A percentile compares a stretch with the other conserved stretches of the same genome.
Evolutionary conservation across 306 rosid genomes (phyloP).

Genomic region (Trifolium pratense): DNA sequence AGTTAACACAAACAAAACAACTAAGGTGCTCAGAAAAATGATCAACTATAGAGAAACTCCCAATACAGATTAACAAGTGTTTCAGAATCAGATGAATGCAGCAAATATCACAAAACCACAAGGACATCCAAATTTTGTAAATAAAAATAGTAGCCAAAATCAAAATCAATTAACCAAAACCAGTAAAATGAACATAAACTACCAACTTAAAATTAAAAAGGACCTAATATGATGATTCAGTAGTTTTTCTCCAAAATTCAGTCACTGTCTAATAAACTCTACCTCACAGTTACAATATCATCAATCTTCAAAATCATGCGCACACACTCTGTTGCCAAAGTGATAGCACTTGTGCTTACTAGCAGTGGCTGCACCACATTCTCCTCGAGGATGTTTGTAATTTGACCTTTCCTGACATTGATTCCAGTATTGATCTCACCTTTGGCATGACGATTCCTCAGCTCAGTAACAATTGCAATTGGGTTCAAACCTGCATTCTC

Average conservation of each 20-base stretch:
- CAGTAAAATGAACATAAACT: constrained; percentile 38
- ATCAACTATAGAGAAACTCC: constrained; percentile 29
- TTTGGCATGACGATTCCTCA: constrained; percentile 93
- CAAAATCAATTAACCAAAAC: constrained; percentile 38
- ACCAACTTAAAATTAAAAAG: constrained; percentile 32
- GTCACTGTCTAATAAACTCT: constrained; percentile 41
- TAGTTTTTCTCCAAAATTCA: constrained; percentile 32
- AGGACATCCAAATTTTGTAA: constrained; percentile 38
- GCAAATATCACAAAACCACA: constrained; percentile 32
- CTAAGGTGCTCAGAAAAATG: constrained; percentile 18
- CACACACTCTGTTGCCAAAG: constrained; percentile 94
- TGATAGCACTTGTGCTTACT: constrained; percentile 94
- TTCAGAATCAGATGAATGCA: constrained; percentile 15
- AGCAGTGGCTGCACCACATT: constrained; percentile 99
- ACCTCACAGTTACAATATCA: constrained; percentile 96
- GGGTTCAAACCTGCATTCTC: constrained; percentile 98
- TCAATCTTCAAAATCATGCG: constrained; percentile 99
- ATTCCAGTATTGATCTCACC: constrained; percentile 95
- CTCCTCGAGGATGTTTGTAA: constrained; percentile 98
- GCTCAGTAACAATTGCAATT: constrained; percentile 89
- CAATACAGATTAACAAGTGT: constrained; percentile 21
- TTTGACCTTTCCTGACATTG: constrained; percentile 99
- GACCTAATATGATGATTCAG: constrained; percentile 39
- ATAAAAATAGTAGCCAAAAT: constrained; percentile 33
- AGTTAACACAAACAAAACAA: constrained; percentile 10